A percentile compares a stretch with the other conserved stretches of the same genome.
These are phyloP conservation scores for Penicillium sp. DNA, from an alignment of 2,329 filamentous ascomycete genomes.

Conservation along the genomic window DNA sequence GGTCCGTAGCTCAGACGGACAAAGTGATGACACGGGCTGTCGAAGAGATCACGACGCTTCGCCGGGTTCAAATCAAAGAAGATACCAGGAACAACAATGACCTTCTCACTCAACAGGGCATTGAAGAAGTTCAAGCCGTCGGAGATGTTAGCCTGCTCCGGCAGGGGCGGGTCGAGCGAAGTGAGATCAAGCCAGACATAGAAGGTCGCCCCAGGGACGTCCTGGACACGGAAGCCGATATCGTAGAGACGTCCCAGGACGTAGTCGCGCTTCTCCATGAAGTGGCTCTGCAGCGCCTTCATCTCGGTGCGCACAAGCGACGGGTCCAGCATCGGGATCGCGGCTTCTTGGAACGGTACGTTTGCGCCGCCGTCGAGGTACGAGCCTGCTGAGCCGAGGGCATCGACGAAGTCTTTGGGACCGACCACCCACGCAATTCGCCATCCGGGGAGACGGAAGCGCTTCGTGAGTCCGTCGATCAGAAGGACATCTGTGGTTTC, in stretches of 20 bases:
- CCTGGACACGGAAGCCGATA: slow-evolving; percentile 84
- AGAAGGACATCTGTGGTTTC: slow-evolving; percentile 69
- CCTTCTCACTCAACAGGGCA: slow-evolving; percentile 87
- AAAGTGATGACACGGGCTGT: slow-evolving; percentile 91
- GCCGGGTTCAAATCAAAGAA: slow-evolving; percentile 97
- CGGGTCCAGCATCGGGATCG: slow-evolving; percentile 89
- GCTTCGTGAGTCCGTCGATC: slow-evolving; percentile 93
- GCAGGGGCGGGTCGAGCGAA: slow-evolving; percentile 50
- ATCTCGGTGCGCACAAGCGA: slow-evolving; percentile 77
- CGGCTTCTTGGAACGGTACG: slow-evolving; percentile 92
- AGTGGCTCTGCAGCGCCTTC: slow-evolving; percentile 83
- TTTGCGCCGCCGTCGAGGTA: slow-evolving; percentile 95
- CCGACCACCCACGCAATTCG: slow-evolving; percentile 95
- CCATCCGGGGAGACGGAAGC: slow-evolving; percentile 94
- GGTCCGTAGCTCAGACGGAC: slow-evolving; percentile 83
- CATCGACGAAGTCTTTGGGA: slow-evolving; percentile 93
- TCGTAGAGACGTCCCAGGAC: slow-evolving; percentile 73
- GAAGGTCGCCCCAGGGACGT: slow-evolving; percentile 87
- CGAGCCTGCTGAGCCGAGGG: slow-evolving; percentile 85
- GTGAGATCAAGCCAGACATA: slow-evolving; percentile 76
- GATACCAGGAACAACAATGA: slow-evolving; percentile 94
- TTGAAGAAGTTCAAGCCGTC: slow-evolving; percentile 97
- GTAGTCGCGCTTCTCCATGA: slow-evolving; percentile 90
- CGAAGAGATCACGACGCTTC: slow-evolving; percentile 84
- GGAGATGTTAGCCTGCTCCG: slow-evolving; percentile 66